Evolutionary conservation across 768 basidiomycete genomes (phyloP).

Genomic region (Suillus spraguei): DNA sequence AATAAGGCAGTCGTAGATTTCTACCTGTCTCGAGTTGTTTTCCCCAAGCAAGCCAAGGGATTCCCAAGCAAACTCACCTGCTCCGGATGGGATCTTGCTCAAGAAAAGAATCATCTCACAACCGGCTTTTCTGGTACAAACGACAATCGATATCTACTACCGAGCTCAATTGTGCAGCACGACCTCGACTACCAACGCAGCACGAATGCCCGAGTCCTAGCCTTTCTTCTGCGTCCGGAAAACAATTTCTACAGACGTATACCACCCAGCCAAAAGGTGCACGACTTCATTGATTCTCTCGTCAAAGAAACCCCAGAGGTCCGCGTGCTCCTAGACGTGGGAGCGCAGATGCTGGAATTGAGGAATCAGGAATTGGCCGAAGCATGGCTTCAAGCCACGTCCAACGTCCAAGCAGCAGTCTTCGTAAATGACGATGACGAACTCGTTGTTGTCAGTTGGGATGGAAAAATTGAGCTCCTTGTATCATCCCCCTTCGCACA

Average conservation of each 20-base stretch:
- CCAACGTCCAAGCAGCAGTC: not conserved
- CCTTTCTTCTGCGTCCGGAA: constrained; percentile 28
- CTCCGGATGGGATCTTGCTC: constrained; percentile 31
- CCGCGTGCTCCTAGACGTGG: not conserved
- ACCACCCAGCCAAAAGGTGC: constrained; percentile 16
- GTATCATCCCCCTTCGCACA: not conserved
- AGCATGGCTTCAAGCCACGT: not conserved
- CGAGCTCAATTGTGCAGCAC: constrained; percentile 1
- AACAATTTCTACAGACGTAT: constrained; percentile 20
- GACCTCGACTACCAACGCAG: not conserved
- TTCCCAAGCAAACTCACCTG: constrained; percentile 28
- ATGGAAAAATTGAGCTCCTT: not conserved
- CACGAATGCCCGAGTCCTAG: constrained; percentile 17
- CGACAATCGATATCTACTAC: constrained; percentile 26
- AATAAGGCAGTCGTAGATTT: constrained; percentile 29
- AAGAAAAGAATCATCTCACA: constrained; percentile 13
- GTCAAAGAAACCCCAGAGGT: constrained; percentile 40
- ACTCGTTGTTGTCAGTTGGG: not conserved
- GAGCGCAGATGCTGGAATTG: constrained; percentile 1
- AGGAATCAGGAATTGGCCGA: not conserved
- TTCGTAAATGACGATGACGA: not conserved
- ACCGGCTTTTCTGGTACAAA: constrained; percentile 32
- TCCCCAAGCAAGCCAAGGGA: constrained; percentile 30
- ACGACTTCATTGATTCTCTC: constrained; percentile 32
- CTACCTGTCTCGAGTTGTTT: constrained; percentile 28